Evolutionary conservation across 1,139 yeast genomes (phyloP), one percentile per base, ranked within the genome.

Genomic region (Geotrichum australiense): DNA sequence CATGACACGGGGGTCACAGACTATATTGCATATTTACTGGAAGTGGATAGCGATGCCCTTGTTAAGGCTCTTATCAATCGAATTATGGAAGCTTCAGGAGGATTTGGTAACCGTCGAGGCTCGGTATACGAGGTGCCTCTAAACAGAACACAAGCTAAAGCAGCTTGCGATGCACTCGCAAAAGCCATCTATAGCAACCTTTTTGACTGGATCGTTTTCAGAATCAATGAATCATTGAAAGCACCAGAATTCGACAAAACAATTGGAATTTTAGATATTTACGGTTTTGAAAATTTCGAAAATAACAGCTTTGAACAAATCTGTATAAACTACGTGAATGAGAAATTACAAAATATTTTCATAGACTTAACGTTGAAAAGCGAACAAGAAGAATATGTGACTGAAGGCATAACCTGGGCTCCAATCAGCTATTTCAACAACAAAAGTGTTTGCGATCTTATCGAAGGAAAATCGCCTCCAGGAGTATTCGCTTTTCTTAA

Each of bases 241-340:
- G 65, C 73, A 7, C 63, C 70, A 35, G 65, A 68, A 15, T 74
- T 75, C 32, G 70, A 71, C 41, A 85, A 82, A 62, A 74, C 91
- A 8, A 80, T 93, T 56, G 99, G 99, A 51, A 93, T 93, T 57
- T 71, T 93, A 57, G 99, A 93, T 75, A 93, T 93, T 53, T 93
- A 93, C 59, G 99, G 99, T 5, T 93, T 93, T 66, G 99, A 93
- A 63, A 91, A 91, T 58, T 93, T 93, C 58, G 96, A 91, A 44
- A 91, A 85, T 56, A 91, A 91, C 66, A 86, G 96, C 2, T 91
- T 93, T 63, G 98, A 93, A 62, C 99, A 91, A 64, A 73, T 91
- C 52, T 91, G 98, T 68, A 91, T 91, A 68, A 91, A 91, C 64
- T 91, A 91, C 56, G 98, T 91, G 51, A 91, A 91, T 63, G 99